Base-by-base conservation (phyloP, 1,284 basidiomycete genomes). In the Boletus smithii region DNA sequence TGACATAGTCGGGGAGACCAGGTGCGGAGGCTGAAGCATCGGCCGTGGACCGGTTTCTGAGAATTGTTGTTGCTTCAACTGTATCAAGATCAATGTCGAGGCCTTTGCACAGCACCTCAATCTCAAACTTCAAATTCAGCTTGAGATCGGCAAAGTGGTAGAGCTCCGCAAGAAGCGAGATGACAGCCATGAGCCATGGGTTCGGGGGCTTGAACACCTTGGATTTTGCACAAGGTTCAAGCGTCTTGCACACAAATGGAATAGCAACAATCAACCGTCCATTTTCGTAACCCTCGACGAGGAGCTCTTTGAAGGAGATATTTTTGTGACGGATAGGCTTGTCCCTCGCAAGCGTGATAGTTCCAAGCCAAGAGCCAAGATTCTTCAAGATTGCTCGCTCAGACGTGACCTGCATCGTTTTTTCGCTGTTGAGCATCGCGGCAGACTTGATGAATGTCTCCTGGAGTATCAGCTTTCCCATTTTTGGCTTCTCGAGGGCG, bases 131-230 rank as follows among this genome's bases (percentile, higher is more conserved):
- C 66, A 95, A 79, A 66, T 98, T 97, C 51, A 99, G 77, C 71
- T 97, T 97, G 53, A 99, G 79, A 60, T 99, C 95, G 4, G 94
- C 95, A 59, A 87, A 97, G 64, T 95, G 92, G 69, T 99, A 99
- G 17, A 99, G 79, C 69, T 99, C 97, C 33, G 87, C 91, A 41
- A 99, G 81, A 22, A 99, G 77, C 53, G 88, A 83, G 56, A 99
- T 76, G 52, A 99, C 89, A 0, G 90, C 95, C 86, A 97, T 94
- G 48, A 99, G 71, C 97, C 97, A 99, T 1, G 97, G 97, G 68
- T 99, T 99, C 22, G 97, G 97, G 14, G 91, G 88, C 61, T 81
- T 85, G 81, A 99, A 99, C 30, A 99, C 91, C 53, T 77, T 85
- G 35, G 94, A 97, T 62, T 86, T 84, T 46, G 85, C 79, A 59